Base-by-base conservation (phyloP, 768 basidiomycete genomes). In the Amanita pseudoporphyria region DNA sequence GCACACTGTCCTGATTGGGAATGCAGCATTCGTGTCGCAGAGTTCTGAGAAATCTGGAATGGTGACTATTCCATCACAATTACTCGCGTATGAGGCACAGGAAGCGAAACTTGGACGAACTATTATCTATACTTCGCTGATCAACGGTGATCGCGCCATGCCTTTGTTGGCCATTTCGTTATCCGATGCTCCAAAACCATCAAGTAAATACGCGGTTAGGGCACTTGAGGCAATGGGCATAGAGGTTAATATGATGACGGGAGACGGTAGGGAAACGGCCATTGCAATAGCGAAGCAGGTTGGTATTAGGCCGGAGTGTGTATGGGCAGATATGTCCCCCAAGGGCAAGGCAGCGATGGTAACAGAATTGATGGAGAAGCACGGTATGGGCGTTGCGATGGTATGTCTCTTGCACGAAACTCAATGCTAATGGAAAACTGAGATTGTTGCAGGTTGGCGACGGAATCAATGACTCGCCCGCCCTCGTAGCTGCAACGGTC, bases 381-480 rank as follows among this genome's bases (percentile, higher is more conserved):
- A 83, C 42, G 76, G 74, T 1, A 76, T 76, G 9, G 87, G 84
- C 24, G 84, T 97, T 30, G 93, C 92, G 2, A 96, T 97, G 95
- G 94, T 90, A 59, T 51, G 77, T 68, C 13, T 26, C 3, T 18
- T 43, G 47, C 30, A 51, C 41, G 35, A 26, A 42, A 6, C 30
- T 21, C 5, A 21, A 13, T 49, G n/a, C 19, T 14, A 16, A 7
- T 41, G 12, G 52, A 10, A 41, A 39, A 33, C 37, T 53, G 1
- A 47, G 30, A 31, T 21, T 35, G 52, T 33, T 39, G 24, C 18
- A 94, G 92, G 92, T 99, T 35, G 96, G 96, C 19, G 96, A 99
- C 64, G 96, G 96, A 30, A 96, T 98, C 70, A 98, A 99, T 64
- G 96, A 99, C 63, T 97, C 95, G 2, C 95, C 94, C 1, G 96